Conservation (phyloP, 2,329 filamentous ascomycete genomes). For the Alternaria rosae region DNA sequence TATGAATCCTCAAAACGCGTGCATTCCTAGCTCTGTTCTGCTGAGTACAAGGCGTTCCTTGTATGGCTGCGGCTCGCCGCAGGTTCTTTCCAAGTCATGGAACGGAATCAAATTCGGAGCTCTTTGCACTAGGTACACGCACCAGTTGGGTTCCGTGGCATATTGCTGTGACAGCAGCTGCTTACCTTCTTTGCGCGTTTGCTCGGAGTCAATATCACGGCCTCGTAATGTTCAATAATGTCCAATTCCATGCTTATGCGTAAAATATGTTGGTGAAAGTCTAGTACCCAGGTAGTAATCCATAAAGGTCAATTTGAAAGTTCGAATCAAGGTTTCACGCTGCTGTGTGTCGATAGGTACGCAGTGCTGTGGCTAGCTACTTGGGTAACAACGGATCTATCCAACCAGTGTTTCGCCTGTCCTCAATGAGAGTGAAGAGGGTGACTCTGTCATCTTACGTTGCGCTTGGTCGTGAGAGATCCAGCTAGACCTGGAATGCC, state of each 20-base stretch:
- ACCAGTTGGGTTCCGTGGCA: conserved; percentile 36
- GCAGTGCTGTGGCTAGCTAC: not conserved
- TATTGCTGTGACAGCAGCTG: conserved; percentile 14
- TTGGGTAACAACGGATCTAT: not conserved
- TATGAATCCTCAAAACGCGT: conserved; percentile 30
- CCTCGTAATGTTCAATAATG: conserved; percentile 9
- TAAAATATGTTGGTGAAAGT: conserved; percentile 19
- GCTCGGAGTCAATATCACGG: conserved; percentile 19
- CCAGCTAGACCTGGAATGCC: not conserved
- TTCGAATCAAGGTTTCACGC: not conserved
- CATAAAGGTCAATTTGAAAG: conserved; percentile 19
- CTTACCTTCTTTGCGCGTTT: conserved; percentile 22
- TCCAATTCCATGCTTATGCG: conserved; percentile 9
- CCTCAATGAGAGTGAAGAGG: not conserved
- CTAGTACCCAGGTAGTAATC: conserved; percentile 13
- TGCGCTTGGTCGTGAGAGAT: not conserved
- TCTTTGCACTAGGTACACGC: conserved; percentile 10
- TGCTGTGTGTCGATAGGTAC: not conserved
- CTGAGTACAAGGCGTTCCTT: conserved; percentile 25
- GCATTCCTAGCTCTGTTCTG: conserved; percentile 30
- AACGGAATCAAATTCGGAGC: conserved; percentile 19
- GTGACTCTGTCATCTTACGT: not conserved
- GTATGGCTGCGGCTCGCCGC: conserved; percentile 32
- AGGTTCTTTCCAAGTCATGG: conserved; percentile 21
- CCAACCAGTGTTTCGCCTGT: not conserved